phyloP scores from a whole-genome alignment of 164 flowering plant genomes.

The Vitis riparia region DNA sequence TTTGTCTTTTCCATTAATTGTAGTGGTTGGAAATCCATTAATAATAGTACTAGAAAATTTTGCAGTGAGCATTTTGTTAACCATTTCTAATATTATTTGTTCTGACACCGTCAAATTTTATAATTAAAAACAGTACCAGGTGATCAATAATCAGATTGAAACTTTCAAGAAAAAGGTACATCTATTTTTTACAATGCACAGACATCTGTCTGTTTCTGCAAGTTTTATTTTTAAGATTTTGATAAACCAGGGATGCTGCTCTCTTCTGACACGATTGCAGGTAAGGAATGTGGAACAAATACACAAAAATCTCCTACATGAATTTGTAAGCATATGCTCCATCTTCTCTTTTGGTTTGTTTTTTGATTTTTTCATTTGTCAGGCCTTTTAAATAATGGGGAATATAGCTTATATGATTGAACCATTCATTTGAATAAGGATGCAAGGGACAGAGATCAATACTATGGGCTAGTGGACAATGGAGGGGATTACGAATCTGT shows the following conservation, averaged over 20 bases:
- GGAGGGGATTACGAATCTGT: constrained; percentile 36
- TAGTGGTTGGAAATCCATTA: too few relatives aligned
- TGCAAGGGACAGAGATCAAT: constrained; percentile 35
- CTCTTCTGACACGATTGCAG: constrained; percentile 16
- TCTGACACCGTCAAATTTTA: not conserved
- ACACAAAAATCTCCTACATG: constrained; percentile 28
- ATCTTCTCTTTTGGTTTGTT: not conserved
- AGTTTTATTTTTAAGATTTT: not conserved
- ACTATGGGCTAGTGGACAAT: constrained; percentile 38
- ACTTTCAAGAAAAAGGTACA: constrained; percentile 42
- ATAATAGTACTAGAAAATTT: too few relatives aligned
- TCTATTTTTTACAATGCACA: not conserved
- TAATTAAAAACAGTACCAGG: constrained; percentile 16
- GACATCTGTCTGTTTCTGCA: not conserved
- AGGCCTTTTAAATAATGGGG: not conserved
- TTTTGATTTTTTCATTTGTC: too few relatives aligned
- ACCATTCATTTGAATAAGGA: constrained; percentile 15
- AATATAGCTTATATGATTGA: not conserved
- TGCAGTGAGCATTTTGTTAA: too few relatives aligned
- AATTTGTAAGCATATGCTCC: constrained; percentile 20
- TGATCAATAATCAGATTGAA: constrained; percentile 30
- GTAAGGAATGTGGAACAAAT: constrained; percentile 28
- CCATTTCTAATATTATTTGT: not conserved
- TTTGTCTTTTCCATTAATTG: too few relatives aligned
- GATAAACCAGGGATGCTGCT: not conserved